Percentiles rank a stretch among this genome's conserved stretches.
phyloP scores from a whole-genome alignment of 2,329 filamentous ascomycete species.

The Macrophomina phaseolina region DNA sequence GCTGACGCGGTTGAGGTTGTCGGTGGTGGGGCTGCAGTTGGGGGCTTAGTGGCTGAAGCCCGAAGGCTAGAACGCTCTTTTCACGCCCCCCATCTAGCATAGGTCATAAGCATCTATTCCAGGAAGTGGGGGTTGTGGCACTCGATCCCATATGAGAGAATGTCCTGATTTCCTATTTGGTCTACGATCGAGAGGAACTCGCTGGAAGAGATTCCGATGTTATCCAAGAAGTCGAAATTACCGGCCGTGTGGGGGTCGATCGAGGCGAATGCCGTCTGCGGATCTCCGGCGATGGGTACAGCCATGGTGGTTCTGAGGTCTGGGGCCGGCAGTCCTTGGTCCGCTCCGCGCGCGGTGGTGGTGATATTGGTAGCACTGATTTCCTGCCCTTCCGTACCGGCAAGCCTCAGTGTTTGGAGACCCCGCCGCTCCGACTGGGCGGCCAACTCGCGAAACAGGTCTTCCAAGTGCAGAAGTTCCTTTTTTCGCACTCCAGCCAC shows the following conservation, averaged over 20 bases:
- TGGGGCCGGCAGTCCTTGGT: background rate
- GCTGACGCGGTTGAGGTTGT: too few relatives aligned
- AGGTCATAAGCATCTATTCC: too few relatives aligned
- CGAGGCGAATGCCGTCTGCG: background rate
- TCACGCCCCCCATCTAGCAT: too few relatives aligned
- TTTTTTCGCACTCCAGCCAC: background rate
- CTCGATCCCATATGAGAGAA: background rate
- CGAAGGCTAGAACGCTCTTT: too few relatives aligned
- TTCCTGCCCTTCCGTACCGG: background rate
- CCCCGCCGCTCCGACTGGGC: background rate
- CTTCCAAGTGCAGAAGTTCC: background rate
- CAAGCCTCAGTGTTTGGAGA: background rate
- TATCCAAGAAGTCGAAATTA: background rate
- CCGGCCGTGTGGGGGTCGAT: background rate
- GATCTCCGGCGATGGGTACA: background rate
- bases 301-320: background rate
- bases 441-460: background rate
- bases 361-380: background rate
- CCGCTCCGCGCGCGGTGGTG: background rate
- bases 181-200: background rate
- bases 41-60: too few relatives aligned
- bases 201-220: background rate
- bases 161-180: background rate
- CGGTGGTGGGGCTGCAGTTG: too few relatives aligned
- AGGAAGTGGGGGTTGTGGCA: too few relatives aligned